Conservation (phyloP, 495 filamentous ascomycete genomes). For the Lepidopterella palustris region DNA sequence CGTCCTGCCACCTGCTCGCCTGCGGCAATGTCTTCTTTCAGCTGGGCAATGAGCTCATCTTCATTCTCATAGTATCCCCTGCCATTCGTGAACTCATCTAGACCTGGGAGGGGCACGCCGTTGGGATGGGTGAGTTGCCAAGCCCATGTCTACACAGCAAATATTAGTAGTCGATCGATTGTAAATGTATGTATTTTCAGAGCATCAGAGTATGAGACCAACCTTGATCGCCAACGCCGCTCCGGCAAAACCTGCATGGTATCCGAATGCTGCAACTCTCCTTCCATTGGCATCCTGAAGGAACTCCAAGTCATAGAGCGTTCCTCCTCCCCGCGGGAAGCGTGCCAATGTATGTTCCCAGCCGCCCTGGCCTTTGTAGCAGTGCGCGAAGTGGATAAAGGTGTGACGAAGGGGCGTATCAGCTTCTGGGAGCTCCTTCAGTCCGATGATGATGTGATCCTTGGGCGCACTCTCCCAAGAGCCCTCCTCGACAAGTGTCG, state of each 20-base stretch:
- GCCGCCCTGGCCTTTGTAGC: conserved; percentile 80
- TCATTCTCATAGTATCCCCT: conserved; percentile 62
- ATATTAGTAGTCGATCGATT: background rate
- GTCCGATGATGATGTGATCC: conserved; percentile 73
- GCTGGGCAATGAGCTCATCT: conserved; percentile 60
- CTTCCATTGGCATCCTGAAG: conserved; percentile 71
- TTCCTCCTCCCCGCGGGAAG: conserved; percentile 76
- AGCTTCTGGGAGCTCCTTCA: conserved; percentile 92
- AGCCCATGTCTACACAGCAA: conserved; percentile 76
- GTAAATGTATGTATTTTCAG: background rate
- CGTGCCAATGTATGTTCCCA: conserved; percentile 78
- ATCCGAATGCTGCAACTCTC: conserved; percentile 60
- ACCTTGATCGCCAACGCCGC: conserved; percentile 26
- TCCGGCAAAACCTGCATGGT: conserved; percentile 60
- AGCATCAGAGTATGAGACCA: too few species aligned
- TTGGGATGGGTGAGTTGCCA: conserved; percentile 70
- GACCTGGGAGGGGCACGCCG: conserved; percentile 55
- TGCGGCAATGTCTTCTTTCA: conserved; percentile 59
- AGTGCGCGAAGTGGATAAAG: conserved; percentile 76
- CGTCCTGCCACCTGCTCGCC: conserved; percentile 50
- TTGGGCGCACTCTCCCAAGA: conserved; percentile 77
- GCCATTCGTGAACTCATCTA: conserved; percentile 44
- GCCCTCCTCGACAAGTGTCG: conserved; percentile 72
- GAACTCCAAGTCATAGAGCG: conserved; percentile 86
- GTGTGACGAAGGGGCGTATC: conserved; percentile 82